phyloP scores from a whole-genome alignment of 208 protist genomes.

The Angomonas deanei region DNA sequence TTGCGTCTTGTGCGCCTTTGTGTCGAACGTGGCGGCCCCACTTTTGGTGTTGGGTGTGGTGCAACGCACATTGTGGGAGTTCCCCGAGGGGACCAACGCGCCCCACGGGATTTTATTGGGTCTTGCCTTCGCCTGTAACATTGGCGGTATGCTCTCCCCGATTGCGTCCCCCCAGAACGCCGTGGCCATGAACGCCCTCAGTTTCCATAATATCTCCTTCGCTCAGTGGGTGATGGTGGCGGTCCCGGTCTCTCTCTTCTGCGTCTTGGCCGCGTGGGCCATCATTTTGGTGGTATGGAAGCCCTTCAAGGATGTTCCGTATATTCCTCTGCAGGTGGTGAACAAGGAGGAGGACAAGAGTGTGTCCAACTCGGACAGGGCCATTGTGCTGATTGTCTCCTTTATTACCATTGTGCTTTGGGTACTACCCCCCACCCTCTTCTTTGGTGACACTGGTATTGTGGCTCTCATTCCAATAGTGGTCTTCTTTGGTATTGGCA shows the following conservation, averaged over 20 bases:
- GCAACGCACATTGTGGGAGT: slow-evolving; percentile 82
- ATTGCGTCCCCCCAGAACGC: slow-evolving; percentile 94
- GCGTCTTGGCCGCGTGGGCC: slow-evolving; percentile 58
- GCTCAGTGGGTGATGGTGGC: slow-evolving; percentile 76
- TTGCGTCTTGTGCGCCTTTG: slow-evolving; percentile 79
- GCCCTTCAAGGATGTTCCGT: slow-evolving; percentile 80
- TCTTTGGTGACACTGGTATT: slow-evolving; percentile 91
- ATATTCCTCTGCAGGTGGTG: slow-evolving; percentile 83
- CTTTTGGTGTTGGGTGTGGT: slow-evolving; percentile 86
- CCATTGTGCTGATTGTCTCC: slow-evolving; percentile 70
- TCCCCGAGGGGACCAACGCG: slow-evolving; percentile 74
- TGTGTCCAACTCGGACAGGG: slow-evolving; percentile 38
- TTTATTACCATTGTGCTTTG: slow-evolving; percentile 80
- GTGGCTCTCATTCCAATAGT: slow-evolving; percentile 90
- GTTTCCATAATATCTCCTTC: slow-evolving; percentile 80
- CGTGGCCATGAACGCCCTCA: slow-evolving; percentile 76
- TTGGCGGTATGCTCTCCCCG: slow-evolving; percentile 94
- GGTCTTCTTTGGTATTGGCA: slow-evolving; percentile 90
- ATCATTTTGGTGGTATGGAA: slow-evolving; percentile 82
- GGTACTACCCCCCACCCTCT: slow-evolving; percentile 66
- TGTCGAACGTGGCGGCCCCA: slow-evolving; percentile 91
- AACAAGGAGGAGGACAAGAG: slow-evolving; percentile 45
- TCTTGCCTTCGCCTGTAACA: slow-evolving; percentile 91
- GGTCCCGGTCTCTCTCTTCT: slow-evolving; percentile 70
- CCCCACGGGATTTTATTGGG: slow-evolving; percentile 85